Percentiles rank a stretch among this genome's conserved stretches.
These are phyloP conservation scores for Puccinia horiana DNA, from an alignment of 1,284 basidiomycete genomes.

Conservation along the genomic window DNA sequence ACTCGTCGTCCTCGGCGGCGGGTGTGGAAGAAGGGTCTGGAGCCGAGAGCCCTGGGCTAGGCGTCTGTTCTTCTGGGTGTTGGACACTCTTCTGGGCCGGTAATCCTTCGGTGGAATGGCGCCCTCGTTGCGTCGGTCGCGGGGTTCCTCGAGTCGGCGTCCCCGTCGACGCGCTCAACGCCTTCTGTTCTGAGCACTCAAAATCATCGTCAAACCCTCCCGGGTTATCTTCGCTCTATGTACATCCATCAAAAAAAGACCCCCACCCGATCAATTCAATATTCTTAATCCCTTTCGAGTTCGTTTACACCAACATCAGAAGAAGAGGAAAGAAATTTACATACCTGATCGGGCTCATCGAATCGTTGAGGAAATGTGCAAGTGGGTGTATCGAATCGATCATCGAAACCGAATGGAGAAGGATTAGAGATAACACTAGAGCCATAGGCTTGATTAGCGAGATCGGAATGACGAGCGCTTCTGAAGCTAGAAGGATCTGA, in stretches of 20 bases:
- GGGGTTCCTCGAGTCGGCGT: background rate
- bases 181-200: constrained; percentile 1
- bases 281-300: background rate
- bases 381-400: constrained; percentile 52
- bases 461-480: background rate
- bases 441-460: background rate
- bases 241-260: constrained; percentile 19
- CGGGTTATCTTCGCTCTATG: constrained; percentile 5
- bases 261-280: background rate
- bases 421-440: constrained; percentile 44
- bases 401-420: constrained; percentile 54
- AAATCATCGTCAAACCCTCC: constrained; percentile 46
- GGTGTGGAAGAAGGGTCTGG: background rate
- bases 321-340: background rate
- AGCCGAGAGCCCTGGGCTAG: no score
- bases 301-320: no score
- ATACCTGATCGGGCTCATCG: background rate
- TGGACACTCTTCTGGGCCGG: background rate
- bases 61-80: no score
- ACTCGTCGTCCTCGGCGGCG: constrained; percentile 34
- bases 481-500: constrained; percentile 6
- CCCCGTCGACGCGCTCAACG: no score
- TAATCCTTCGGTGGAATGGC: background rate
- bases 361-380: constrained; percentile 37
- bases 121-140: background rate